These are phyloP conservation scores for Lagerstroemia speciosa DNA, from an alignment of 345 rosid genomes.

Conservation along the genomic window DNA sequence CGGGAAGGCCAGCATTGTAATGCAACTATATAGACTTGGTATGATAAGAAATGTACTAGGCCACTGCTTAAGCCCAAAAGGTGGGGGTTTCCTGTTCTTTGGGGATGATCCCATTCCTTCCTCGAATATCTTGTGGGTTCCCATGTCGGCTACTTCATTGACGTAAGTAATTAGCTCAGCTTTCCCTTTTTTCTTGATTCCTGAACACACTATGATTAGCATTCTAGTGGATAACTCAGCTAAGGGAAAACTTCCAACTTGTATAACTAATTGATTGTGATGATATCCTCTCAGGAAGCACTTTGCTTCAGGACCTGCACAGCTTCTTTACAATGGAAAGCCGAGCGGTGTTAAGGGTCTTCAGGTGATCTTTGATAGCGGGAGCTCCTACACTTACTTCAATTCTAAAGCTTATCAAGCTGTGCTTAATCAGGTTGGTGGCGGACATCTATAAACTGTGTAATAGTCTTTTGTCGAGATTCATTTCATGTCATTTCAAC, in stretches of 20 bases:
- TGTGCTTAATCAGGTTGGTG: conserved; percentile 40
- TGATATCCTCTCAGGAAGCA: conserved; percentile 39
- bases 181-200: neutral
- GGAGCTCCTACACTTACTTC: conserved; percentile 87
- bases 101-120: conserved; percentile 52
- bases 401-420: conserved; percentile 37
- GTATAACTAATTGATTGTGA: neutral
- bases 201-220: neutral
- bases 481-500: neutral
- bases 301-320: conserved; percentile 62
- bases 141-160: conserved; percentile 23
- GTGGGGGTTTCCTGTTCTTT: conserved; percentile 75
- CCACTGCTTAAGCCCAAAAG: conserved; percentile 68
- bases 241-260: neutral
- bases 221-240: neutral
- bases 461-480: neutral
- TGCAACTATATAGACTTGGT: conserved; percentile 44
- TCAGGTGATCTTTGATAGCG: conserved; percentile 65
- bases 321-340: conserved; percentile 48
- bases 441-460: neutral
- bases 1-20: conserved; percentile 56
- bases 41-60: conserved; percentile 52
- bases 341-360: conserved; percentile 49
- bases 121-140: conserved; percentile 55
- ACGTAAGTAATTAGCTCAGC: conserved; percentile 29